Conservation (phyloP, 768 basidiomycete genomes). For the Chalciporus piperatus region DNA sequence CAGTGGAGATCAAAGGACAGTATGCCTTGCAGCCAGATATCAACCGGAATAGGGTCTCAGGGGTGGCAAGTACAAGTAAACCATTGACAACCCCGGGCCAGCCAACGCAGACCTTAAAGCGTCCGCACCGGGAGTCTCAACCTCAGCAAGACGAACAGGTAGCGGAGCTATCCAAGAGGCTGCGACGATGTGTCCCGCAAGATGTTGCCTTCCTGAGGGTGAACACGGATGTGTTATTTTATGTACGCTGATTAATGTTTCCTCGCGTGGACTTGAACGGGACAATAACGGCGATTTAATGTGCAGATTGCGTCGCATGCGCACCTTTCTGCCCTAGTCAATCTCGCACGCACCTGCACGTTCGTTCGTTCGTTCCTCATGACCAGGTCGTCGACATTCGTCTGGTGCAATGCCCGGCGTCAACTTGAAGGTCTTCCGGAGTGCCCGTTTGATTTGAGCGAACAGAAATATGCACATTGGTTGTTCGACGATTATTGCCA, state of each 20-base stretch:
- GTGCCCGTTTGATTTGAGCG: slow-evolving; percentile 41
- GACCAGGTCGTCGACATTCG: slow-evolving; percentile 23
- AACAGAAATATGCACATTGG: slow-evolving; percentile 42
- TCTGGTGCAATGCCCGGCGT: slow-evolving; percentile 22
- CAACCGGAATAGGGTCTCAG: too few relatives aligned
- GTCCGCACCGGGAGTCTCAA: too few relatives aligned
- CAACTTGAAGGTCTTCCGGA: slow-evolving; percentile 37
- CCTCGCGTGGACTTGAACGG: neutral
- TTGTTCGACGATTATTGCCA: slow-evolving; percentile 27
- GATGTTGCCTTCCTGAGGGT: too few relatives aligned
- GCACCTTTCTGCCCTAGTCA: slow-evolving; percentile 37
- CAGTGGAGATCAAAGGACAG: too few relatives aligned
- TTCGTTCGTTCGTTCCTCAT: slow-evolving; percentile 37
- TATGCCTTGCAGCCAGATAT: too few relatives aligned
- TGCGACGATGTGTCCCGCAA: too few relatives aligned
- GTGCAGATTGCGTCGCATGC: slow-evolving; percentile 30
- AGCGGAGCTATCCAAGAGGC: too few relatives aligned
- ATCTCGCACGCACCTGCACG: slow-evolving; percentile 38
- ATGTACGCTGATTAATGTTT: neutral
- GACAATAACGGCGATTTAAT: slow-evolving; percentile 25
- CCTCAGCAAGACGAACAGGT: too few relatives aligned
- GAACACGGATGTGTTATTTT: too few relatives aligned
- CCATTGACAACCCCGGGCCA: too few relatives aligned
- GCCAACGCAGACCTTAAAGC: too few relatives aligned
- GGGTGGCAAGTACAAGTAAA: too few relatives aligned